Evolutionary conservation across 2,329 filamentous ascomycete species (phyloP).

Genomic region (Verticillium alfalfae): DNA sequence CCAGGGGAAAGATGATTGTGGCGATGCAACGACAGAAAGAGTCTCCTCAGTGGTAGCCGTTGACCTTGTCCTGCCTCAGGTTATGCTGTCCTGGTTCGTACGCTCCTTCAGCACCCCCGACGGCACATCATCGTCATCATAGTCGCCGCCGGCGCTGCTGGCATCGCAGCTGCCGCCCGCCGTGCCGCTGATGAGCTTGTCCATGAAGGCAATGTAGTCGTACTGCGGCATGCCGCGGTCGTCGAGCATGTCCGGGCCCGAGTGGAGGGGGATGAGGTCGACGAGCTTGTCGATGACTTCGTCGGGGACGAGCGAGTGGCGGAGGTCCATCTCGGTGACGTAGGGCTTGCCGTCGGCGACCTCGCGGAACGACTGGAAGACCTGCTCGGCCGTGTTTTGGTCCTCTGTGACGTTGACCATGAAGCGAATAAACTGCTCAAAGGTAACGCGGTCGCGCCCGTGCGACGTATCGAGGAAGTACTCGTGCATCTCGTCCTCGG

Average conservation of each 20-base stretch:
- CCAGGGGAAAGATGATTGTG: neutral
- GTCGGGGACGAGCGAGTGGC: conserved; percentile 91
- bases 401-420: conserved; percentile 99
- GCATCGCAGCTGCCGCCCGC: conserved; percentile 11
- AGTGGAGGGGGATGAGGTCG: conserved; percentile 78
- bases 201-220: conserved; percentile 97
- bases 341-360: conserved; percentile 98
- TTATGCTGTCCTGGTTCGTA: conserved; percentile 24
- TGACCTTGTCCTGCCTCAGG: conserved; percentile 27
- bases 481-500: conserved; percentile 96
- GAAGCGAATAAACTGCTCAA: conserved; percentile 98
- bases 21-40: neutral
- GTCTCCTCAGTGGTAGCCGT: conserved; percentile 20
- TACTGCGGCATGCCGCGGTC: conserved; percentile 83
- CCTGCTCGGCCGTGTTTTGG: conserved; percentile 96
- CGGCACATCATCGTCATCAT: conserved; percentile 18
- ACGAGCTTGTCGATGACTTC: conserved; percentile 93
- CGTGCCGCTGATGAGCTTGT: conserved; percentile 61
- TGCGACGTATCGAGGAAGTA: conserved; percentile 86
- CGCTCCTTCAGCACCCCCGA: conserved; percentile 26
- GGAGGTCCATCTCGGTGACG: conserved; percentile 93
- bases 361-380: conserved; percentile 95
- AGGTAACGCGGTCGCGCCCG: conserved; percentile 75
- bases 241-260: conserved; percentile 77
- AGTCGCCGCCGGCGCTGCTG: conserved; percentile 12